Evolutionary conservation across 2,329 filamentous ascomycete genomes (phyloP).

Genomic region (Zopfia rhizophila): DNA sequence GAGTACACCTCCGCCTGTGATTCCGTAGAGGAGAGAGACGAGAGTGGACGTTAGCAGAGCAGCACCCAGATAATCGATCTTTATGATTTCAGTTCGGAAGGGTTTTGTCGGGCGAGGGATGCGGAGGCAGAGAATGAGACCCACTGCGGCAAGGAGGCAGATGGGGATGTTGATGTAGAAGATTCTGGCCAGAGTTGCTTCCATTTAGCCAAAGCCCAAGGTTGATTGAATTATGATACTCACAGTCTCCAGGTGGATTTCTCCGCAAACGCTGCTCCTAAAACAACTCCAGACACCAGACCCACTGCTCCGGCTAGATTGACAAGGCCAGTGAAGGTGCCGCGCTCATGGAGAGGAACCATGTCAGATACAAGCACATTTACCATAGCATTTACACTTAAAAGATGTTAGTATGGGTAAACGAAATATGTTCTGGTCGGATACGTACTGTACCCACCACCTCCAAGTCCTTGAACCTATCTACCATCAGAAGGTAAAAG

Average conservation of each 20-base stretch:
- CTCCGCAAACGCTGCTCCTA: conserved; percentile 8
- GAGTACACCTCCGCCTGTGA: conserved; percentile 3
- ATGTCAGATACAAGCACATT: conserved; percentile 6
- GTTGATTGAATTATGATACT: not conserved
- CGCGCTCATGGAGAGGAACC: conserved; percentile 8
- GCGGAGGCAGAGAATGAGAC: not conserved
- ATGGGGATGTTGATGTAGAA: conserved; percentile 13
- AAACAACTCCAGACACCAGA: not conserved
- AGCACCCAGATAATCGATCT: conserved; percentile 5
- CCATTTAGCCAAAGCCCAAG: too few species aligned
- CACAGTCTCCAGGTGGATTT: conserved; percentile 10
- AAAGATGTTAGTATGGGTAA: too few species aligned
- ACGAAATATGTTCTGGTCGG: too few species aligned
- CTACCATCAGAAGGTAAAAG: not conserved
- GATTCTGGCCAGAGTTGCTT: not conserved
- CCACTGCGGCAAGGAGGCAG: not conserved
- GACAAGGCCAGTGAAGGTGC: conserved; percentile 1
- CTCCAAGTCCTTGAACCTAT: conserved; percentile 11
- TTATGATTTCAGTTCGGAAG: not conserved
- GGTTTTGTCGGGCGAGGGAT: not conserved
- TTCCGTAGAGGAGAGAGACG: conserved; percentile 2
- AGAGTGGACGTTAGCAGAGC: not conserved
- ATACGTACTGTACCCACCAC: too few species aligned
- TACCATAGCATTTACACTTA: conserved; percentile 12
- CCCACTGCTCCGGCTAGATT: conserved; percentile 5